A percentile compares a stretch with the other conserved stretches of the same genome.
phyloP scores from a whole-genome alignment of 306 rosid genomes.

The Quercus aquifolioides region DNA sequence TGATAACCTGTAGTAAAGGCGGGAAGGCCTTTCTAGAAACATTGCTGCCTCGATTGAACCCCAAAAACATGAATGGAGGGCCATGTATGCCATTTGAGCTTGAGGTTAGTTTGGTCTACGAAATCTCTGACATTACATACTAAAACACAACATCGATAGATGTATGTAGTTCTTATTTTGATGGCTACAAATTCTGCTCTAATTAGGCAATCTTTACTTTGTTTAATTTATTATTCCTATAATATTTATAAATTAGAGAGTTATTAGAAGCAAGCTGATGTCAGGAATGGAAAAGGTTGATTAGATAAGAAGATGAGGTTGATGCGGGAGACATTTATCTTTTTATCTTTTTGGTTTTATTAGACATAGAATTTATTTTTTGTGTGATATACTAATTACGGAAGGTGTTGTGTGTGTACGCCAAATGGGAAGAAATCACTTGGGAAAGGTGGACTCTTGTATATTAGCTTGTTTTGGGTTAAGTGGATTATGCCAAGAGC shows the following conservation, averaged over 20 bases:
- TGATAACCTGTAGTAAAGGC: constrained; percentile 63
- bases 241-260: neutral
- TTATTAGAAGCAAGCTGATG: neutral
- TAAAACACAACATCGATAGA: neutral
- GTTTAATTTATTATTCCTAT: neutral
- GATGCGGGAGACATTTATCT: neutral
- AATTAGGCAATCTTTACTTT: neutral
- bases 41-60: constrained; percentile 83
- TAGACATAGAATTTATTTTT: no score
- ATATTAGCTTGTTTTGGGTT: no score
- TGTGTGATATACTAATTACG: no score
- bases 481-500: no score
- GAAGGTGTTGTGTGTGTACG: no score
- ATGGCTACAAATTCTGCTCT: neutral
- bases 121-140: constrained; percentile 6
- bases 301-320: neutral
- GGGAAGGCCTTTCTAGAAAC: constrained; percentile 88
- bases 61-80: constrained; percentile 72
- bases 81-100: constrained; percentile 94
- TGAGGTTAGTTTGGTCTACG: constrained; percentile 61
- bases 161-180: neutral
- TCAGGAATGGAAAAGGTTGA: neutral
- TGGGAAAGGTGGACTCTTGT: no score
- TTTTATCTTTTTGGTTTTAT: neutral
- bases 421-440: no score